These are phyloP conservation scores for Penicillium psychrosexuale DNA, from an alignment of 2,329 filamentous ascomycete species.

Conservation along the genomic window DNA sequence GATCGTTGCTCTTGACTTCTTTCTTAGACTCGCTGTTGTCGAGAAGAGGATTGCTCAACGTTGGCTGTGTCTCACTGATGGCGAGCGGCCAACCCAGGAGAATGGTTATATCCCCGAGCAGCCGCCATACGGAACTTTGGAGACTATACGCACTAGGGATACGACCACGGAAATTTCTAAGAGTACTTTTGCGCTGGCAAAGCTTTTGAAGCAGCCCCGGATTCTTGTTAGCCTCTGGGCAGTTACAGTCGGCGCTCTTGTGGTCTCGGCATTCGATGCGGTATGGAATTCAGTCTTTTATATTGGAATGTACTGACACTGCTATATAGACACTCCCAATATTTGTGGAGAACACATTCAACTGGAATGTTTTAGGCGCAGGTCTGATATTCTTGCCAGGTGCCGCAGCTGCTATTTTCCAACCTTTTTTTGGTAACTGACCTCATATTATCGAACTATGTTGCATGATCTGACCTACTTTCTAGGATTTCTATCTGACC, in stretches of 20 bases:
- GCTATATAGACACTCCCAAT: conserved; percentile 44
- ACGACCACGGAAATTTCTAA: background rate
- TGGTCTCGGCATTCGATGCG: conserved; percentile 53
- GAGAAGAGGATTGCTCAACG: conserved; percentile 56
- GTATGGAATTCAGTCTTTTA: conserved; percentile 2
- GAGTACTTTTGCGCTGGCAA: conserved; percentile 5
- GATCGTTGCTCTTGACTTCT: conserved; percentile 56
- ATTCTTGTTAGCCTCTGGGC: conserved; percentile 56
- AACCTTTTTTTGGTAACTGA: conserved; percentile 50
- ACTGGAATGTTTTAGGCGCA: conserved; percentile 54
- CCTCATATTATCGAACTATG: background rate
- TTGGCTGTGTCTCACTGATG: conserved; percentile 11
- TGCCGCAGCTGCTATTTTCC: conserved; percentile 58
- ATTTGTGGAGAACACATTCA: conserved; percentile 52
- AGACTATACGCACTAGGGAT: conserved; percentile 22
- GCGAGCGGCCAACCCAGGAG: background rate
- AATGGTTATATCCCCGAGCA: conserved; percentile 11
- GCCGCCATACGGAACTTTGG: conserved; percentile 4
- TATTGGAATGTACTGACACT: conserved; percentile 9
- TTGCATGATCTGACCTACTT: conserved; percentile 18
- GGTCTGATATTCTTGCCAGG: conserved; percentile 57
- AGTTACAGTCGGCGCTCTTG: conserved; percentile 47
- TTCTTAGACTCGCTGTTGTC: conserved; percentile 57
- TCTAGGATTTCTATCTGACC: conserved; percentile 49
- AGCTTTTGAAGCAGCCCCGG: conserved; percentile 40